Conservation (phyloP, 2,329 filamentous ascomycete genomes). For the Aspergillus sergii region DNA sequence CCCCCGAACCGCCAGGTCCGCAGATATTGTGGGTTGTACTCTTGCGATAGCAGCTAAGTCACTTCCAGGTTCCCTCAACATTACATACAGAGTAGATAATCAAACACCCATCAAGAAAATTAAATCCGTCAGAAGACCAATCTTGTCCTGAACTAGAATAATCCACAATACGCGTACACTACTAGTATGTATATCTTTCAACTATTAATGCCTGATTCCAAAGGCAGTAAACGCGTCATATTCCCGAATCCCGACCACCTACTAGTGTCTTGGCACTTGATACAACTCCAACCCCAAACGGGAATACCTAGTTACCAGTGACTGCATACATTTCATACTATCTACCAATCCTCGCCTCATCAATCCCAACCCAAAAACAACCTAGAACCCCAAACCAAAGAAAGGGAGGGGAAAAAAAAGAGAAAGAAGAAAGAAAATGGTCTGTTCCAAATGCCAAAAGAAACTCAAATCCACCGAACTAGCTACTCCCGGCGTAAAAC, state of each 20-base stretch:
- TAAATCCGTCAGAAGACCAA: not conserved
- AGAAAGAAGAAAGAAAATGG: slow-evolving; percentile 48
- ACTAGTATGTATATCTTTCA: too few species aligned
- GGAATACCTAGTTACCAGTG: not conserved
- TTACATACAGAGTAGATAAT: not conserved
- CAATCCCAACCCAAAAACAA: not conserved
- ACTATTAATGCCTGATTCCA: not conserved
- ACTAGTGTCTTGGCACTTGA: not conserved
- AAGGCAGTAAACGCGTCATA: not conserved
- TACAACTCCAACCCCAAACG: not conserved
- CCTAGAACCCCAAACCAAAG: not conserved
- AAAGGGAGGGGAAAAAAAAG: not conserved
- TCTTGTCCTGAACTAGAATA: not conserved
- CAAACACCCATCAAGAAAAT: not conserved
- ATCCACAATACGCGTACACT: too few species aligned
- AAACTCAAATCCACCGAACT: slow-evolving; percentile 62
- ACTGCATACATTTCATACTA: not conserved
- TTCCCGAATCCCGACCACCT: not conserved
- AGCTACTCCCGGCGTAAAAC: slow-evolving; percentile 67
- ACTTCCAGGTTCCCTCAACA: not conserved
- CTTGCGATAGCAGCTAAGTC: too few species aligned
- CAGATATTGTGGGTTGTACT: too few species aligned
- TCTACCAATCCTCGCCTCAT: not conserved
- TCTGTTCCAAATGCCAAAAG: slow-evolving; percentile 67
- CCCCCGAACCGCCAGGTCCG: too few species aligned